Conservation (phyloP, 148 eudicot species). For the Diospyros kaki region DNA sequence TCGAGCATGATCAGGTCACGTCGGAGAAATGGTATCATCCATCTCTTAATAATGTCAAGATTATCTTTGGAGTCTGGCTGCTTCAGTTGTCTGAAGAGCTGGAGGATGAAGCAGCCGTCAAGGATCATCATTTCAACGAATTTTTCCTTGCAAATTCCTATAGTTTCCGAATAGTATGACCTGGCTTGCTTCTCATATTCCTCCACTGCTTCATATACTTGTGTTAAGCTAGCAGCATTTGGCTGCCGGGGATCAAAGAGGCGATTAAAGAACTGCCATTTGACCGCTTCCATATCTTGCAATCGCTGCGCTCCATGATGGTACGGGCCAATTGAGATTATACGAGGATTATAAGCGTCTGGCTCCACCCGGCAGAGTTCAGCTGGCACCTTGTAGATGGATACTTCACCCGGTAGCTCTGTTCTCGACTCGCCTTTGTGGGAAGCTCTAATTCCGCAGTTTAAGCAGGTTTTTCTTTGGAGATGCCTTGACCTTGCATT, state of each 20-base stretch:
- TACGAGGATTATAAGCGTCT: background rate
- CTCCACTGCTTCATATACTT: background rate
- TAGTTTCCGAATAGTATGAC: constrained; percentile 4
- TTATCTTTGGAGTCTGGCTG: background rate
- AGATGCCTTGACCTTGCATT: too few species aligned
- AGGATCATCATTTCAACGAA: constrained; percentile 12
- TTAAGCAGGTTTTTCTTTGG: too few species aligned
- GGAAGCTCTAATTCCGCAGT: background rate
- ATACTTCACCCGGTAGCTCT: constrained; percentile 1
- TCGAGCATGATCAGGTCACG: constrained; percentile 17
- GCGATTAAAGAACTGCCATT: constrained; percentile 2
- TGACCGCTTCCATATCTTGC: background rate
- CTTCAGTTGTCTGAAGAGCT: constrained; percentile 8
- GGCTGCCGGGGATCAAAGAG: constrained; percentile 1
- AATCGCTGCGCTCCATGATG: constrained; percentile 8
- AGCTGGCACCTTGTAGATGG: constrained; percentile 10
- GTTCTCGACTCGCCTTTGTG: background rate
- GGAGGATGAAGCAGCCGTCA: constrained; percentile 16
- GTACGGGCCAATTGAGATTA: constrained; percentile 6
- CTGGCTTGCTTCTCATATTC: constrained; percentile 7
- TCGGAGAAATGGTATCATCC: constrained; percentile 16
- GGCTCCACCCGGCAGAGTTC: background rate
- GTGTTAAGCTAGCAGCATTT: background rate
- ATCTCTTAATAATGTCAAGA: background rate
- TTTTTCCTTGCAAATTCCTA: constrained; percentile 1